Evolutionary conservation across 768 basidiomycete species (phyloP).

Genomic region (Galerina marginata): DNA sequence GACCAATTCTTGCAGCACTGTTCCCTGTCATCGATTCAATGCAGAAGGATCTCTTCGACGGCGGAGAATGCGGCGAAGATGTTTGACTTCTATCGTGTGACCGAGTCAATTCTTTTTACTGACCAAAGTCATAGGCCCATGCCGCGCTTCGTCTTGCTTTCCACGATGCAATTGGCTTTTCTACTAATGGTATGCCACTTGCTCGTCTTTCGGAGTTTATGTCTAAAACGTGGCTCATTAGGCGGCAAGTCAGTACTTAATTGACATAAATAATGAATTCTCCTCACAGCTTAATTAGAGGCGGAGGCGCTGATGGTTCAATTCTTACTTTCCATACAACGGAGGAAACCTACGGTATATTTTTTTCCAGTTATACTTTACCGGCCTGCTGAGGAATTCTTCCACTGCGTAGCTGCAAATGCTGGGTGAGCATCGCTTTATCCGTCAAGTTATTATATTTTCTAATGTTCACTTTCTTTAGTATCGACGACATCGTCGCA

Average conservation of each 20-base stretch:
- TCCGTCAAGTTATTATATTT: background rate
- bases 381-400: background rate
- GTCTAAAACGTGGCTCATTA: background rate
- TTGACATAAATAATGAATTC: background rate
- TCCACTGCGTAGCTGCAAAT: conserved; percentile 14
- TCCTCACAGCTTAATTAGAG: background rate
- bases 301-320: conserved; percentile 35
- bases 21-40: conserved; percentile 28
- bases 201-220: background rate
- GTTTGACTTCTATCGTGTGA: too few relatives aligned
- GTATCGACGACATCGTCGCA: conserved; percentile 20
- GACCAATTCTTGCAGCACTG: conserved; percentile 2
- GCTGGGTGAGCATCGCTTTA: conserved; percentile 14
- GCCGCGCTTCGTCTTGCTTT: conserved; percentile 21
- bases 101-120: too few relatives aligned
- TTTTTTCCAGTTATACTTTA: too few relatives aligned
- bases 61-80: conserved; percentile 38
- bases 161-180: conserved; percentile 22
- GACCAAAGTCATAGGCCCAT: conserved; percentile 6
- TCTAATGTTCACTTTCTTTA: background rate
- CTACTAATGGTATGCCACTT: conserved; percentile 19
- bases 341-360: conserved; percentile 20
- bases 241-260: conserved; percentile 18
- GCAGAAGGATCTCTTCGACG: conserved; percentile 35
- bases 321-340: conserved; percentile 29